These are phyloP conservation scores for Suaeda aralocaspica DNA, from an alignment of 148 eudicot species.

Conservation along the genomic window DNA sequence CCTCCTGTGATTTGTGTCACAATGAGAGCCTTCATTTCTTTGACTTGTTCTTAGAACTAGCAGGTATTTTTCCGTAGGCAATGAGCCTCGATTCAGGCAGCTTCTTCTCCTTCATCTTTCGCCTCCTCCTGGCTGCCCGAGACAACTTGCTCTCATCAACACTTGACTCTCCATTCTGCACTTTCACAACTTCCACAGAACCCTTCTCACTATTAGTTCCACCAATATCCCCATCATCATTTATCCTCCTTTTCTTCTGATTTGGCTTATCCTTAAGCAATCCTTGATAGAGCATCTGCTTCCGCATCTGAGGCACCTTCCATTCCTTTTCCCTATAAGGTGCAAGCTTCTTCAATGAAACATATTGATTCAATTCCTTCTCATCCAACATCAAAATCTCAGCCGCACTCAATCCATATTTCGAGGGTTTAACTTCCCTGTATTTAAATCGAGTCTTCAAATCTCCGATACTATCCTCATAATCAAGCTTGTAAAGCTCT, in stretches of 20 bases:
- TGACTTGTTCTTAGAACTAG: slow-evolving; percentile 52
- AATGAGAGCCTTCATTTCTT: slow-evolving; percentile 30
- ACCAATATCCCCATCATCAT: slow-evolving; percentile 16
- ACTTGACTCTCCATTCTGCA: slow-evolving; percentile 25
- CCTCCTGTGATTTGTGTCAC: slow-evolving; percentile 8
- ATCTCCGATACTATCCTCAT: slow-evolving; percentile 80
- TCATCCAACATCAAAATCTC: slow-evolving; percentile 68
- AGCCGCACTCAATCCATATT: slow-evolving; percentile 53
- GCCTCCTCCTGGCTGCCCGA: slow-evolving; percentile 49
- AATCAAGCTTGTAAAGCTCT: slow-evolving; percentile 77
- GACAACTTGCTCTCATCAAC: slow-evolving; percentile 39
- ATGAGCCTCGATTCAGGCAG: slow-evolving; percentile 37
- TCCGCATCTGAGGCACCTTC: slow-evolving; percentile 54
- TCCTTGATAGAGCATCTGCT: slow-evolving; percentile 26
- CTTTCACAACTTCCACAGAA: slow-evolving; percentile 20
- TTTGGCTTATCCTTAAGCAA: slow-evolving; percentile 17
- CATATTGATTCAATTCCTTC: slow-evolving; percentile 82
- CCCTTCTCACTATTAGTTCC: slow-evolving; percentile 1
- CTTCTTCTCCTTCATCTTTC: slow-evolving; percentile 37
- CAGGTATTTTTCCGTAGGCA: slow-evolving; percentile 57
- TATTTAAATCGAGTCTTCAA: slow-evolving; percentile 86
- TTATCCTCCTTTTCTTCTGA: slow-evolving; percentile 29
- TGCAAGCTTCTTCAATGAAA: slow-evolving; percentile 79
- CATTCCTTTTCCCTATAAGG: slow-evolving; percentile 83
- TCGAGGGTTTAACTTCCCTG: slow-evolving; percentile 47